A percentile compares a stretch with the other conserved stretches of the same genome.
phyloP scores from a whole-genome alignment of 129 eudicot genomes.

The Erigeron canadensis region DNA sequence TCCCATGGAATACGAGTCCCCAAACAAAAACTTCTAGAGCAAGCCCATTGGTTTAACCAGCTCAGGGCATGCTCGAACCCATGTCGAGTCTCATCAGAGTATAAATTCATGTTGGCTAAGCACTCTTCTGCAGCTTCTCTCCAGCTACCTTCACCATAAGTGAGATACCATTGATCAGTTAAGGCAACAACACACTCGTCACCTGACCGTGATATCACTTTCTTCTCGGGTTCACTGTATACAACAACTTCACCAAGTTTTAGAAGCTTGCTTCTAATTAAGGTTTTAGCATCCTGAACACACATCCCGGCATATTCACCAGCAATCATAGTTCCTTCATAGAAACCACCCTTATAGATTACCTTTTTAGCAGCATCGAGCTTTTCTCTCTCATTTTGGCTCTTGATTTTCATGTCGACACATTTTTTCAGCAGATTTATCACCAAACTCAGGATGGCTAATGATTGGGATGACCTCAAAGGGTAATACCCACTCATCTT shows the following conservation, averaged over 20 bases:
- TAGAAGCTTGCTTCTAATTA: background rate
- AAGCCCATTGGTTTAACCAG: conserved; percentile 94
- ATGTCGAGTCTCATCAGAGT: conserved; percentile 80
- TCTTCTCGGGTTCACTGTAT: conserved; percentile 81
- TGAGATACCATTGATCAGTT: conserved; percentile 91
- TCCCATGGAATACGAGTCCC: conserved; percentile 97
- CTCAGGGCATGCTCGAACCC: conserved; percentile 85
- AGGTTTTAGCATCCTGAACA: background rate
- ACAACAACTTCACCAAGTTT: conserved; percentile 12
- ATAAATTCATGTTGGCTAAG: conserved; percentile 63
- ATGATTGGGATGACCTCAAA: conserved; percentile 79
- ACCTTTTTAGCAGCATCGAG: conserved; percentile 48
- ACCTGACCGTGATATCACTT: conserved; percentile 88
- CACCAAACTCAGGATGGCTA: conserved; percentile 74
- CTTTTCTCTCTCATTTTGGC: conserved; percentile 86
- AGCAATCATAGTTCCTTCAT: background rate
- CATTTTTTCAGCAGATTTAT: conserved; percentile 82
- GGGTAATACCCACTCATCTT: conserved; percentile 83
- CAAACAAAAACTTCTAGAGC: conserved; percentile 84
- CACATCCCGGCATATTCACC: background rate
- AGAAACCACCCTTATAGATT: background rate
- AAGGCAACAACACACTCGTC: conserved; percentile 95
- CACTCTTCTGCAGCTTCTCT: conserved; percentile 61
- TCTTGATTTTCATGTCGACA: conserved; percentile 73
- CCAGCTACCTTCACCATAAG: conserved; percentile 80